Evolutionary conservation across 148 eudicot genomes (phyloP).

Genomic region (Heliosperma pusillum): DNA sequence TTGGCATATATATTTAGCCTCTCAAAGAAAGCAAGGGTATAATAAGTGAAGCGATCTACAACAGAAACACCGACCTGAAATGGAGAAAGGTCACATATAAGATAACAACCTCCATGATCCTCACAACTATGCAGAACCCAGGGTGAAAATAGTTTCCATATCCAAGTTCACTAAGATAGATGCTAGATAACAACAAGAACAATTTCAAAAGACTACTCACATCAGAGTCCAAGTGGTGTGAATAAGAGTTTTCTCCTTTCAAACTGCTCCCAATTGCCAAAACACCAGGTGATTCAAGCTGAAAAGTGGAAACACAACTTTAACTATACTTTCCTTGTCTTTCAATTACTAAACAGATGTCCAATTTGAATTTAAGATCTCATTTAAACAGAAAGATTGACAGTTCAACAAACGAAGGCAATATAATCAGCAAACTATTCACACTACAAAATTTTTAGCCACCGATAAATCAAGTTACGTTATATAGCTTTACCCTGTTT

Average conservation of each 20-base stretch:
- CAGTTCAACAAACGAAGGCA: background rate
- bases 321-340: slow-evolving; percentile 4
- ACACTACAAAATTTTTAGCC: background rate
- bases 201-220: slow-evolving; percentile 40
- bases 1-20: slow-evolving; percentile 86
- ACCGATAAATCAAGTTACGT: background rate
- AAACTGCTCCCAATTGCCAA: slow-evolving; percentile 97
- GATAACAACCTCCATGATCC: background rate
- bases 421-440: background rate
- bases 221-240: slow-evolving; percentile 98
- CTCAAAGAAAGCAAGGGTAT: slow-evolving; percentile 97
- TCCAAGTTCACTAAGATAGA: background rate
- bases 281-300: slow-evolving; percentile 98
- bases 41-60: slow-evolving; percentile 94
- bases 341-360: background rate
- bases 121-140: slow-evolving; percentile 3
- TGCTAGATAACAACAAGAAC: slow-evolving; percentile 13
- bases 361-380: background rate
- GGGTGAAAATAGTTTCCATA: background rate
- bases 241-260: slow-evolving; percentile 98
- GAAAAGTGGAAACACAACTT: slow-evolving; percentile 21
- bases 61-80: slow-evolving; percentile 98
- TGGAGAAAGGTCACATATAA: slow-evolving; percentile 16
- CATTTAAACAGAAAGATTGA: background rate
- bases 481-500: no score